These are phyloP conservation scores for Microbotryomycetes sp. DNA, from an alignment of 1,284 basidiomycete genomes.

Conservation along the genomic window DNA sequence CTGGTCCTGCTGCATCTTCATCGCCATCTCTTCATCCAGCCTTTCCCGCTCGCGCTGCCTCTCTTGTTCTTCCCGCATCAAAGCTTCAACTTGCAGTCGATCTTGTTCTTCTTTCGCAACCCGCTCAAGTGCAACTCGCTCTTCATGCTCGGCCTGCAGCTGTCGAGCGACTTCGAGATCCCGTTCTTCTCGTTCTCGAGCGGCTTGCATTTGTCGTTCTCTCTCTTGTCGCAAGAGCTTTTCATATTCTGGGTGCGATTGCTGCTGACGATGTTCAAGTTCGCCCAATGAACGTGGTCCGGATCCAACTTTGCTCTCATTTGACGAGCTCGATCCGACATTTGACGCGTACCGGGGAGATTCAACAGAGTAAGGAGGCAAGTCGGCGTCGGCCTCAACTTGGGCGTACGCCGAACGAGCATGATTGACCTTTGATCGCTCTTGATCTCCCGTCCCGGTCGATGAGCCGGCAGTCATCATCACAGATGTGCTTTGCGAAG, in stretches of 20 bases:
- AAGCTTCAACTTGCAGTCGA: neutral
- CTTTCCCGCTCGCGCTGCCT: neutral
- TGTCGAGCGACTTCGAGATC: neutral
- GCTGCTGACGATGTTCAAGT: neutral
- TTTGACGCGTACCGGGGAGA: neutral
- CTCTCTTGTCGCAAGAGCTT: neutral
- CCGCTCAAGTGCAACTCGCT: neutral
- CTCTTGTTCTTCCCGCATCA: neutral
- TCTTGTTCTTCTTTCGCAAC: neutral
- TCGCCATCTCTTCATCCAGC: neutral
- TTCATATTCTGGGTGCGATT: neutral
- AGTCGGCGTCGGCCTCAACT: neutral
- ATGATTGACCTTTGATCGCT: no score
- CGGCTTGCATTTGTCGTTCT: neutral
- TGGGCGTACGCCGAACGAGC: no score
- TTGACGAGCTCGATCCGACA: neutral
- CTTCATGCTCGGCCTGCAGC: neutral
- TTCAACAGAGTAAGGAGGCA: neutral
- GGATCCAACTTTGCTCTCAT: neutral
- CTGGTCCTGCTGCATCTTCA: neutral
- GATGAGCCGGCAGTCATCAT: no score
- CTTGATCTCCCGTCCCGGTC: no score
- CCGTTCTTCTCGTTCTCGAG: neutral
- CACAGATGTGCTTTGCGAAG: neutral
- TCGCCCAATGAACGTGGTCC: no score